Evolutionary conservation across 2,329 filamentous ascomycete species (phyloP).

Genomic region (Trichoderma semiorbis): DNA sequence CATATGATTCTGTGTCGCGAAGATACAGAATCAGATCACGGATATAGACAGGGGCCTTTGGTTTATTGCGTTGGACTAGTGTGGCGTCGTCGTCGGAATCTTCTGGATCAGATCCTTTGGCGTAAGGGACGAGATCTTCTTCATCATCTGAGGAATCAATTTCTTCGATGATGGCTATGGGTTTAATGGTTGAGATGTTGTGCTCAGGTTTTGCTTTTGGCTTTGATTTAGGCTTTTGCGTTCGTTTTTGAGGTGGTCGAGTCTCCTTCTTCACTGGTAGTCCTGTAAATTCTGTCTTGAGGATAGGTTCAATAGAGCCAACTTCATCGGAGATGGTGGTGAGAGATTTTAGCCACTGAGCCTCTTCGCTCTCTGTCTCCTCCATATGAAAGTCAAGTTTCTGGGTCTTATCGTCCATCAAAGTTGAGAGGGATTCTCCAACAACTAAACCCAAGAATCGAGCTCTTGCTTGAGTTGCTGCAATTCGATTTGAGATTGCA

Average conservation of each 20-base stretch:
- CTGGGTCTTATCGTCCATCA: conserved; percentile 66
- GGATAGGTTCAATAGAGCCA: conserved; percentile 55
- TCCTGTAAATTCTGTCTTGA: conserved; percentile 22
- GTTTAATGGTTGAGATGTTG: conserved; percentile 29
- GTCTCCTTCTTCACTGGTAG: background rate
- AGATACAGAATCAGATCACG: conserved; percentile 78
- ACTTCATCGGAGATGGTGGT: conserved; percentile 58
- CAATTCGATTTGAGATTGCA: conserved; percentile 79
- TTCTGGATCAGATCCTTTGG: conserved; percentile 82
- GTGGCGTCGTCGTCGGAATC: conserved; percentile 94
- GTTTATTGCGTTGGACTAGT: conserved; percentile 76
- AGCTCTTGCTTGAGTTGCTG: conserved; percentile 68
- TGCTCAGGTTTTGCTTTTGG: conserved; percentile 30
- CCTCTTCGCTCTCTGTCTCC: conserved; percentile 70
- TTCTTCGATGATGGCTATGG: conserved; percentile 60
- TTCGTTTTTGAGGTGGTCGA: conserved; percentile 20
- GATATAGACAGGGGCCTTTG: conserved; percentile 83
- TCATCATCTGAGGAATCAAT: conserved; percentile 53
- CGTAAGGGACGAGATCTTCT: conserved; percentile 71
- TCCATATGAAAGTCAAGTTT: conserved; percentile 81
- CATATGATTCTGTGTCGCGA: conserved; percentile 76
- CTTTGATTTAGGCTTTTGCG: conserved; percentile 23
- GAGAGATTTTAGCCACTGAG: conserved; percentile 69
- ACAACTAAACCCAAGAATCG: conserved; percentile 86
- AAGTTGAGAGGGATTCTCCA: conserved; percentile 64